phyloP scores from a whole-genome alignment of 179 eudicot genomes.

The Drosera spatulata region DNA sequence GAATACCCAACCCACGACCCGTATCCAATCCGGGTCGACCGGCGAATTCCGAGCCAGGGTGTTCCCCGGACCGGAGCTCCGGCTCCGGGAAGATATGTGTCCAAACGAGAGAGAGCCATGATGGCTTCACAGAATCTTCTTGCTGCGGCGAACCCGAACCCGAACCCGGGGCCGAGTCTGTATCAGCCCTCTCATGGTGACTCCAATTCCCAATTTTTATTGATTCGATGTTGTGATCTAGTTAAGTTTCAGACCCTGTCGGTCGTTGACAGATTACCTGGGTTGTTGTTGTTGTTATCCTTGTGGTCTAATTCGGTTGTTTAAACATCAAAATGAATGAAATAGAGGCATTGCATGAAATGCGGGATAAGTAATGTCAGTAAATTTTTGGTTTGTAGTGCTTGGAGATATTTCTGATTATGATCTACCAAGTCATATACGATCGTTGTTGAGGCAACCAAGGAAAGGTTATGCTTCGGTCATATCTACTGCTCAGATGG shows the following conservation, averaged over 20 bases:
- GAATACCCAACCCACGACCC: not conserved
- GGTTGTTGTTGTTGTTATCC: no score
- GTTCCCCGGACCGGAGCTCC: constrained; percentile 24
- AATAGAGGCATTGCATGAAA: no score
- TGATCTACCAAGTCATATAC: constrained; percentile 33
- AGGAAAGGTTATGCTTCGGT: constrained; percentile 7
- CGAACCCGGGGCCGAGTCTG: no score
- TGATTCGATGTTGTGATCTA: no score
- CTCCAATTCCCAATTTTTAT: no score
- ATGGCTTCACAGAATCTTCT: constrained; percentile 16
- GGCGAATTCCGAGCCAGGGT: constrained; percentile 7
- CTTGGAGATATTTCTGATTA: constrained; percentile 48
- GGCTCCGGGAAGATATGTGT: constrained; percentile 47
- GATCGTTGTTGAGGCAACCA: constrained; percentile 34
- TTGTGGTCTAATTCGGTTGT: no score
- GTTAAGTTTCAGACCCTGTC: no score
- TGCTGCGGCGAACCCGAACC: not conserved
- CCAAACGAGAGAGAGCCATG: constrained; percentile 57
- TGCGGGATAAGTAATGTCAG: no score
- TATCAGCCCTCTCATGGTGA: no score
- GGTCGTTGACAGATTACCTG: no score
- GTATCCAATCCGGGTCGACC: constrained; percentile 2
- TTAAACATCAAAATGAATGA: no score
- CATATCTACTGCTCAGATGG: constrained; percentile 21
- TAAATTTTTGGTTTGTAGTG: constrained; percentile 21